These are phyloP conservation scores for Fusarium marasasianum DNA, from an alignment of 2,329 filamentous ascomycete genomes.

Conservation along the genomic window DNA sequence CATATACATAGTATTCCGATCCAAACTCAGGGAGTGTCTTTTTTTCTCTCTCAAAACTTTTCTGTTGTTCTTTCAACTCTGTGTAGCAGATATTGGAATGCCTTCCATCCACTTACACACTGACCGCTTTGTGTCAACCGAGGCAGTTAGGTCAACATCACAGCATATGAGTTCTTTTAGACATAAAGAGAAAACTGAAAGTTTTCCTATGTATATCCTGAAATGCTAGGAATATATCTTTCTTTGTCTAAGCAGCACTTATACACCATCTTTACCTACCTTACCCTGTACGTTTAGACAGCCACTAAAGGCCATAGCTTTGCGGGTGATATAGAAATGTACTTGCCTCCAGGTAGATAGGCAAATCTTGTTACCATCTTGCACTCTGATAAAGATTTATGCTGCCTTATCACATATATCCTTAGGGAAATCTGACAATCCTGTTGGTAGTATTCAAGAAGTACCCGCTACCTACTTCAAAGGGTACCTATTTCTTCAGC, in stretches of 20 bases:
- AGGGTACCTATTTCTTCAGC: background rate
- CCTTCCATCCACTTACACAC: background rate
- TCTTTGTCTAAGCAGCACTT: background rate
- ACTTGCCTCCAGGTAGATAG: background rate
- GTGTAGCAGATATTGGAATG: background rate
- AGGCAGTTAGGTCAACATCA: background rate
- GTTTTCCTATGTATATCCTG: background rate
- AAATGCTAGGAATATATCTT: background rate
- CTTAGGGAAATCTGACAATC: background rate
- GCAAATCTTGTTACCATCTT: background rate
- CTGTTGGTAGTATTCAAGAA: background rate
- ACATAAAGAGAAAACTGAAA: background rate
- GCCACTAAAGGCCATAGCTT: background rate
- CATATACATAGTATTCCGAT: background rate
- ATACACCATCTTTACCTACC: too few species aligned
- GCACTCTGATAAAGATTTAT: background rate
- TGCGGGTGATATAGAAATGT: background rate
- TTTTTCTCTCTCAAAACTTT: background rate
- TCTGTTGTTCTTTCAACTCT: background rate
- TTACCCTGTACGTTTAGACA: background rate
- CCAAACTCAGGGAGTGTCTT: too few species aligned
- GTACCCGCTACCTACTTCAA: slow-evolving; percentile 14
- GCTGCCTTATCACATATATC: background rate
- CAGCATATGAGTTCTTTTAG: background rate
- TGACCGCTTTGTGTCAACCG: slow-evolving; percentile 16